Evolutionary conservation across 495 filamentous ascomycete species (phyloP), one percentile per base, ranked within the genome.

Genomic region (Achaetomiella virescens): DNA sequence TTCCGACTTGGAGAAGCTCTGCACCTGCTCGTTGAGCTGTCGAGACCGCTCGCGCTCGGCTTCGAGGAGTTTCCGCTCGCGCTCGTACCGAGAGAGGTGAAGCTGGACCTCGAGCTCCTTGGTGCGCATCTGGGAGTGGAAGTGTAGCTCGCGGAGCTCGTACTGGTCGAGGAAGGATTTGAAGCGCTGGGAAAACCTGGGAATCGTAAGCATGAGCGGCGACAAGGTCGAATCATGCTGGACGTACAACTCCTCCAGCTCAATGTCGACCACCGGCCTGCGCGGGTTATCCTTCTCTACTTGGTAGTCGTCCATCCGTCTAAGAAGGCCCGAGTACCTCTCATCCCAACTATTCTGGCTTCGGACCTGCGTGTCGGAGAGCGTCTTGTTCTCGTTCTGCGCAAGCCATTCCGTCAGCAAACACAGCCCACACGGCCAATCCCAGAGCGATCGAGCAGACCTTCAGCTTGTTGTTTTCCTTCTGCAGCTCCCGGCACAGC

Each of bases 21-120:
- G 88, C 25, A 97, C 95, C 67, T 98, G 95, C 6, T 84, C 77
- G 54, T 89, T 96, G 31, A 98, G 73, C 58, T 90, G 85, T 37
- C 89, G 85, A 55, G 90, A 89, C 48, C 89, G 85, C 37, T 76
- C 75, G 15, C 82, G 72, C 72, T 98, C 93, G 38, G 79, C 78
- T 57, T 97, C 92, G 42, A 91, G 87, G 42, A 82, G 77, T 66
- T 95, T 93, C 66, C 88, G 87, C 62, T 96, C 88, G 48, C 90
- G 84, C 65, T 97, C 95, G 55, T 84, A 90, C 55, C 89, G 83
- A 29, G 89, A 87, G 65, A 89, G 82, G 55, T 95, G 86, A 66
- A 86, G 88, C 60, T 96, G 91, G 25, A 97, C 89, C 71, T 97
- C 95, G n/a, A 93, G 82, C 62, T 97, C 95, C 67, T 97, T 97